Evolutionary conservation across 805 yeast genomes (phyloP), one percentile per base, ranked within the genome.

Genomic region (Candida cerambycidarum): DNA sequence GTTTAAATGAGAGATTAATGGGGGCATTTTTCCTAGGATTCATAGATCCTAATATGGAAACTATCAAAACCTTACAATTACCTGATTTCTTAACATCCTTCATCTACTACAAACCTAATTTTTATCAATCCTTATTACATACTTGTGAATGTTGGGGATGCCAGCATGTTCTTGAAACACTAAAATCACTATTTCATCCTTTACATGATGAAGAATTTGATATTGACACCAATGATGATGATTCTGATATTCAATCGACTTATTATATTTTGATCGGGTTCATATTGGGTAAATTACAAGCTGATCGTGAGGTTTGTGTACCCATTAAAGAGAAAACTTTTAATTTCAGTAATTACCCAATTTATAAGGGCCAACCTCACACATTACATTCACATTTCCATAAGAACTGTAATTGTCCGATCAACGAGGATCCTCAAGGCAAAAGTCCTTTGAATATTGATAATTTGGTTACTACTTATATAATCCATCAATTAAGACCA

Each of bases 71-170:
- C 4, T 46, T 65, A 33, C 64, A 59, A 42, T 39, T 65, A 13
- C 65, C 66, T 4, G 71, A 66, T 45, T 65, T 65, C 38, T 51
- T 65, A 29, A 63, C 68, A 5, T 60, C 68, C 6, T 65, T 65
- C 48, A 52, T 65, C 16, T 66, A 63, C 50, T 66, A 66, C 42
- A 62, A 64, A 41, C 68, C 69, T 10, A 62, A 59, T 41, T 66
- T 66, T 40, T 59, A 54, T 47, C 59, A 60, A 45, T 56, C 63
- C 8, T 53, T 65, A 16, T 46, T 66, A 23, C 70, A 66, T 48
- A 63, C 70, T 11, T 66, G 72, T 44, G 51, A 47, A 41, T 66
- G 72, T 42, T 48, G 56, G 54, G 72, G 72, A 7, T 66, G 72
- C 44, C 54, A 54, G n/a, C 16, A 46, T 17, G 60, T 62, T 4